These are phyloP conservation scores for Ascochyta rabiei DNA, from an alignment of 2,329 filamentous ascomycete species.

Conservation along the genomic window DNA sequence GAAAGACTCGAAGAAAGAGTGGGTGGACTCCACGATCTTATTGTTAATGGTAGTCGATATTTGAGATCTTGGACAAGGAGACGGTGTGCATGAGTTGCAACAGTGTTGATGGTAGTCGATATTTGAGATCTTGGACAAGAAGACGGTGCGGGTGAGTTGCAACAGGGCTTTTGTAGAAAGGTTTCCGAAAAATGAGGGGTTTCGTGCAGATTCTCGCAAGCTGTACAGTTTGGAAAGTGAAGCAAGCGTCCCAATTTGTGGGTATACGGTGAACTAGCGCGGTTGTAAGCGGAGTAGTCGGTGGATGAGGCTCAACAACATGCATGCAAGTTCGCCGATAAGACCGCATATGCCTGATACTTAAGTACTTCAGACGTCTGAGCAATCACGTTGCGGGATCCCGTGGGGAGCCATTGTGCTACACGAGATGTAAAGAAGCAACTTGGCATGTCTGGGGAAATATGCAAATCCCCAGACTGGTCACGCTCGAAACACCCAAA, in stretches of 20 bases:
- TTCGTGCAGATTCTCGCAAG: slow-evolving; percentile 7
- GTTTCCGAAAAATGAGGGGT: slow-evolving; percentile 1
- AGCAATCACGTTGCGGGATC: background rate
- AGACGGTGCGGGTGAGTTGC: background rate
- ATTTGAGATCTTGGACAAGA: background rate
- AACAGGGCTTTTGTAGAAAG: background rate
- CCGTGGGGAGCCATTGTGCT: slow-evolving; percentile 14
- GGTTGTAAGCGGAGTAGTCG: slow-evolving; percentile 3
- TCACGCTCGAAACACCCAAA: background rate
- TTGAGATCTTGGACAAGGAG: background rate
- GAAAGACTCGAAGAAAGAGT: background rate
- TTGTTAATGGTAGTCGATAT: background rate
- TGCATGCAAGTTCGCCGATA: slow-evolving; percentile 14
- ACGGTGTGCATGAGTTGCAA: too few relatives aligned
- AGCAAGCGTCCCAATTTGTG: slow-evolving; percentile 15
- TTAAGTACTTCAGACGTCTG: background rate
- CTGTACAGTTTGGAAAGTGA: slow-evolving; percentile 6
- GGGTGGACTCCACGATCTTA: background rate
- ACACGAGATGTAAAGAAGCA: slow-evolving; percentile 6
- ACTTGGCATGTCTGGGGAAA: slow-evolving; percentile 7
- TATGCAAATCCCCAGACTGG: background rate
- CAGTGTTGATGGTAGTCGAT: background rate
- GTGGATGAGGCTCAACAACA: slow-evolving; percentile 20
- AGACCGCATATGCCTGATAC: background rate
- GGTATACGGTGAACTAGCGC: slow-evolving; percentile 17